Base-by-base conservation (phyloP, 768 basidiomycete genomes). In the Trametes elegans region DNA sequence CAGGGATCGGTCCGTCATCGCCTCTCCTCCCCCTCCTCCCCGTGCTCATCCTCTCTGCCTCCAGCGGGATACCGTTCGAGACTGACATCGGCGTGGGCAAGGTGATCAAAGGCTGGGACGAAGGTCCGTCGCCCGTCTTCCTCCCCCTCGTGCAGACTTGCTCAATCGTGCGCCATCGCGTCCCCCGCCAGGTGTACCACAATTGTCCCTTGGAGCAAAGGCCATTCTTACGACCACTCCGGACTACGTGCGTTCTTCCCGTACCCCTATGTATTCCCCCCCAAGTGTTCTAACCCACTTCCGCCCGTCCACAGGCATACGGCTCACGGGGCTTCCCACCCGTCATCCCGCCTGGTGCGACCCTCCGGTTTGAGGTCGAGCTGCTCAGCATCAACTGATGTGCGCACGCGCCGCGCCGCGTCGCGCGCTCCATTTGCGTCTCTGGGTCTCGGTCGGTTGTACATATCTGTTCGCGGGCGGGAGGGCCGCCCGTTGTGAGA, bases 81-180 rank as follows among this genome's bases (percentile, higher is more conserved):
- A 90, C 88, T 3, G 65, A 80, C 66, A 92, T 93, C 59, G 90
- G 92, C 40, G 74, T 83, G 18, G 88, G 89, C 7, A 84, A 85
- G 66, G 92, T 95, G 42, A 93, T 95, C 73, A 87, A 78, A 66
- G 90, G 92, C 27, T 94, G 91, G 93, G 92, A 93, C 65, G 89
- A 93, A 69, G 92, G 93, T 86, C 60, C 62, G 78, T 71, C 24
- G 19, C 10, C 28, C 36, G 6, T 10, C 28, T 23, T n/a, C 27
- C 21, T 39, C 32, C 26, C n/a, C n/a, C n/a, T n/a, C 34, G 44
- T 24, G 31, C 45, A 23, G 58, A 47, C 49, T 57, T 62, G 47
- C 49, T 55, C 26, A 58, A 60, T 55, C 50, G 51, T 39, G 49
- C 52, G 11, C 35, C 42, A 59, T 49, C 48, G 61, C 24, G 43